These are phyloP conservation scores for Agrostemma githago DNA, from an alignment of 148 eudicot genomes.

Conservation along the genomic window DNA sequence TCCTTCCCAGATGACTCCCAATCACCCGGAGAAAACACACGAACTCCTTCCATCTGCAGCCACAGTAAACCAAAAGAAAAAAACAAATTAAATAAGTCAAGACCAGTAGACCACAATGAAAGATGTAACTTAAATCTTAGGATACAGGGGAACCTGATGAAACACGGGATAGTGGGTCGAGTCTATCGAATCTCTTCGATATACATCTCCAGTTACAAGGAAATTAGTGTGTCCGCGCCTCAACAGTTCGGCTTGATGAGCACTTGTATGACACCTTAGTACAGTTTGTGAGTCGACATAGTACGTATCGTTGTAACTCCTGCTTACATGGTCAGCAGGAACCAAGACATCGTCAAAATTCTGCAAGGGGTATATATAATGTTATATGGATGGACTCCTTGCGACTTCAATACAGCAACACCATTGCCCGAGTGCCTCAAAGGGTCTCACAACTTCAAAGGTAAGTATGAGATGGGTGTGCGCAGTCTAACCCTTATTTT, in stretches of 20 bases:
- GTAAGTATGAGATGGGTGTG: too few relatives aligned
- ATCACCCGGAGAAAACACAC: slow-evolving; percentile 70
- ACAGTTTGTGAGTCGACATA: slow-evolving; percentile 86
- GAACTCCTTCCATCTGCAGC: slow-evolving; percentile 91
- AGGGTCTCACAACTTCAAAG: too few relatives aligned
- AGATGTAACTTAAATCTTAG: background rate
- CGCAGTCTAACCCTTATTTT: too few relatives aligned
- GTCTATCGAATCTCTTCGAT: slow-evolving; percentile 96
- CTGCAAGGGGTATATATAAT: slow-evolving; percentile 48
- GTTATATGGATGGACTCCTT: slow-evolving; percentile 15
- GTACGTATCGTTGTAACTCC: slow-evolving; percentile 98
- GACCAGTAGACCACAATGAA: slow-evolving; percentile 7
- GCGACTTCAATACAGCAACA: background rate
- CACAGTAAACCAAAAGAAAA: slow-evolving; percentile 8
- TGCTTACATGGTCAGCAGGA: slow-evolving; percentile 96
- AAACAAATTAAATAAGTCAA: background rate
- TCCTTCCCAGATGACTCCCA: slow-evolving; percentile 84
- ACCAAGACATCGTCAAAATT: slow-evolving; percentile 99
- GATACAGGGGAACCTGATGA: slow-evolving; percentile 65
- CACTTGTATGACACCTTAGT: slow-evolving; percentile 98
- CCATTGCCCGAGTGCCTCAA: too few relatives aligned
- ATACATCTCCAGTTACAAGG: slow-evolving; percentile 96
- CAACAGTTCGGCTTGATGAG: slow-evolving; percentile 94
- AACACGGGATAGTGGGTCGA: slow-evolving; percentile 97
- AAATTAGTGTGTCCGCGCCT: slow-evolving; percentile 76